Conservation (phyloP, 2,329 filamentous ascomycete species). For the Alternaria panax region DNA sequence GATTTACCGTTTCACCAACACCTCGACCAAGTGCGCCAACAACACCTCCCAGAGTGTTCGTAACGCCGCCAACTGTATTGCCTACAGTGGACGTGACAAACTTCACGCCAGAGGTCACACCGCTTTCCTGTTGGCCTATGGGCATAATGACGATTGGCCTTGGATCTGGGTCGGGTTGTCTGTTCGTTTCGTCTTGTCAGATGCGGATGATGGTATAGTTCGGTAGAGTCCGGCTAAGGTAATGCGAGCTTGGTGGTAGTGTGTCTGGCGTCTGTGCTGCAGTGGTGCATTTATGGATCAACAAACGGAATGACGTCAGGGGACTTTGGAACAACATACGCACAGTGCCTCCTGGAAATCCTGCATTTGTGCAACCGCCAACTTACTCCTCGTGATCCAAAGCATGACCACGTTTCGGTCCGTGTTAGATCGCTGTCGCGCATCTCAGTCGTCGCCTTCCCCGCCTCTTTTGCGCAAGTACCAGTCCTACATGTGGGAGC, state of each 20-base stretch:
- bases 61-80: constrained; percentile 62
- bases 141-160: constrained; percentile 37
- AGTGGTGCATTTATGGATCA: constrained; percentile 15
- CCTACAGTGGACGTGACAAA: constrained; percentile 64
- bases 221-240: constrained; percentile 8
- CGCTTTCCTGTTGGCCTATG: constrained; percentile 51
- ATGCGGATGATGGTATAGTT: constrained; percentile 10
- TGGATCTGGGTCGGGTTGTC: background rate
- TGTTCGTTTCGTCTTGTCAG: constrained; percentile 1
- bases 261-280: constrained; percentile 1
- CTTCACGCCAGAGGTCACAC: constrained; percentile 61
- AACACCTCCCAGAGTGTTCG: constrained; percentile 61
- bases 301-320: constrained; percentile 18
- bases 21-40: constrained; percentile 57
- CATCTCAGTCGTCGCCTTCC: background rate
- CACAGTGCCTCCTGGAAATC: constrained; percentile 10
- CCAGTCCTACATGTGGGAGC: background rate
- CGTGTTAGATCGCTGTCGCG: background rate
- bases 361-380: background rate
- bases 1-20: constrained; percentile 51
- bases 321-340: constrained; percentile 9
- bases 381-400: constrained; percentile 1
- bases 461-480: background rate
- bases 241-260: constrained; percentile 8
- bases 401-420: background rate